phyloP scores from a whole-genome alignment of 208 protist species.

The Leishmania arabica region DNA sequence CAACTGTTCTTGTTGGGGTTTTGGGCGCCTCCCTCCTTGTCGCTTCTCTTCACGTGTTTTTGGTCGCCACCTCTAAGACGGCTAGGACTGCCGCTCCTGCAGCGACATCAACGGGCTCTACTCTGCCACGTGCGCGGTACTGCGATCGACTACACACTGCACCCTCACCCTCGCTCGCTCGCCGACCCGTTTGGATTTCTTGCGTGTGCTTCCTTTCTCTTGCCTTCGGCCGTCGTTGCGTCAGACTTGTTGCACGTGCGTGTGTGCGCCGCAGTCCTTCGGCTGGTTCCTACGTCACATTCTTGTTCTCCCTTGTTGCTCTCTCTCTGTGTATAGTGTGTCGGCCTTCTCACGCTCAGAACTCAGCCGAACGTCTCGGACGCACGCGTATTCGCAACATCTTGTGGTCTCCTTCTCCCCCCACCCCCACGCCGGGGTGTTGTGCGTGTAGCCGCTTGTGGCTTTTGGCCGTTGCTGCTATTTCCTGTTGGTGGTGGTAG shows the following conservation, averaged over 20 bases:
- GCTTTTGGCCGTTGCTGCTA: too few species aligned
- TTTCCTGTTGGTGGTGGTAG: too few species aligned
- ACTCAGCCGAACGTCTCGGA: too few species aligned
- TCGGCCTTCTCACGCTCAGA: background rate
- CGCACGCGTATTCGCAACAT: too few species aligned
- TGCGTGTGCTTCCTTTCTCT: background rate
- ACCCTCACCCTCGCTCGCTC: background rate
- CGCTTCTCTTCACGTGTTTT: background rate
- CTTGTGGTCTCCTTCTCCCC: too few species aligned
- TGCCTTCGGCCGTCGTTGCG: background rate
- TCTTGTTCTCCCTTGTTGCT: background rate
- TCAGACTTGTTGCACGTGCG: background rate
- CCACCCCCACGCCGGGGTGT: too few species aligned
- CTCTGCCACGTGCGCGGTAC: background rate
- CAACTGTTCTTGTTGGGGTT: background rate
- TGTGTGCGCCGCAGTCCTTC: background rate
- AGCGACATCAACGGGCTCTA: background rate
- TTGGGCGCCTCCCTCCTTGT: background rate
- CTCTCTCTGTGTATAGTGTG: background rate
- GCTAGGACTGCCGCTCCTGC: background rate
- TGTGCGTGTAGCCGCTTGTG: too few species aligned
- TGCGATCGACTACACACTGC: background rate
- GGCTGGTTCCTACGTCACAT: background rate
- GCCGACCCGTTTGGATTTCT: background rate
- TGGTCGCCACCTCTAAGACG: background rate